Evolutionary conservation across 352 stramenopile species (phyloP), one percentile per base, ranked within the genome.

Genomic region (Pythium rishiriense): DNA sequence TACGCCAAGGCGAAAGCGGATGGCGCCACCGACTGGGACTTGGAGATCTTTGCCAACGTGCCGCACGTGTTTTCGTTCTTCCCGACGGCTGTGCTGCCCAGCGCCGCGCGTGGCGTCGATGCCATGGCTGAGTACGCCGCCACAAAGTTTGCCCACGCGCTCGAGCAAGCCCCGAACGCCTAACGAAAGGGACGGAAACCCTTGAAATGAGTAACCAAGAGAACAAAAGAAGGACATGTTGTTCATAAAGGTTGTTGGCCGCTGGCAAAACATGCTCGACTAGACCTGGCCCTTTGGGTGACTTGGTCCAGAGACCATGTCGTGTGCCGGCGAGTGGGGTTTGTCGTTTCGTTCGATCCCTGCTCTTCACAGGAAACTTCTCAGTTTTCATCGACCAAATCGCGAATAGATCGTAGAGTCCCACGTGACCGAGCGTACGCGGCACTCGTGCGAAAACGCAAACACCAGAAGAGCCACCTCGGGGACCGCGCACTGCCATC

Each of bases 51-150:
- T 25, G 19, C 28, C 3, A 65, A 71, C 26, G 43, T 71, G 15
- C 46, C 58, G 12, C 68, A 74, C 54, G 68, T 72, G 42, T 74
- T 74, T 35, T 64, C 59, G 22, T 69, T 56, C 15, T 72, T 74
- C 22, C 68, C 68, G 45, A 21, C 57, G 19, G 15, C 28, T 0
- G 57, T 74, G 10, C 26, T 74, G 25, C 68, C 63, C 5, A 54
- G 24, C 10, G 59, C 66, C n/a, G 60, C 41, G 22, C 50, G 59
- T 21, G 61, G 54, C 19, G 28, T 73, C 25, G 60, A 73, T 10
- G 60, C 54, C 7, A 69, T 73, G 66, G 66, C 55, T 4, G 43
- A 21, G 15, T 73, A 62, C 52, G 66, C 62, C 3, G 61, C 61
- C 9, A 47, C 19, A 4, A 52, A 62, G 31, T 53, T 62, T 61